Evolutionary conservation across 345 rosid genomes (phyloP).

Genomic region (Syzygium aqueum): DNA sequence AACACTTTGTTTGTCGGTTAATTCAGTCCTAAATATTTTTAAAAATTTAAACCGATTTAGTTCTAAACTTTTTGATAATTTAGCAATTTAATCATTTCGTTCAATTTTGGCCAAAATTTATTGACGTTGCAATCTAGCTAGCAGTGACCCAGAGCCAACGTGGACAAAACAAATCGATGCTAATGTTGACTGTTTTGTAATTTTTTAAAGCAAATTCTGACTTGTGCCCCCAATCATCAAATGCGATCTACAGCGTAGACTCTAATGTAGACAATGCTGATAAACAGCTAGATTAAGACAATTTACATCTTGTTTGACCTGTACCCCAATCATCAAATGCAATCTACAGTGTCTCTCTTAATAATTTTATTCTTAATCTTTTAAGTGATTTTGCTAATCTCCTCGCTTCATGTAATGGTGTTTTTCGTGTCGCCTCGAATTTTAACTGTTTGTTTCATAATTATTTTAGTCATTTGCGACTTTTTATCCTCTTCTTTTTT

Average conservation of each 20-base stretch:
- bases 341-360: neutral
- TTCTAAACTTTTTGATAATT: rapidly evolving
- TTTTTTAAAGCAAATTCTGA: neutral
- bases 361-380: neutral
- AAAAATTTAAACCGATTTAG: rapidly evolving
- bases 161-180: rapidly evolving
- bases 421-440: neutral
- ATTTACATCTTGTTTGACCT: neutral
- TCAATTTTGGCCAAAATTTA: no score
- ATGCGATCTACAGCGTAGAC: no score
- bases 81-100: rapidly evolving
- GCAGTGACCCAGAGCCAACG: rapidly evolving
- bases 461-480: neutral
- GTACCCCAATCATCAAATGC: neutral
- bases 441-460: neutral
- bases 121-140: no score
- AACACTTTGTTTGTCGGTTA: rapidly evolving
- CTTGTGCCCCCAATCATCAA: no score
- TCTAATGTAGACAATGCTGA: no score
- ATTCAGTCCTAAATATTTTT: neutral
- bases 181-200: no score
- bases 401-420: neutral
- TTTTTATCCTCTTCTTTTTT: neutral
- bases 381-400: neutral
- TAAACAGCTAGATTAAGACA: neutral